Base-by-base conservation (phyloP, 306 rosid species). In the Pyrus pyrifolia region DNA sequence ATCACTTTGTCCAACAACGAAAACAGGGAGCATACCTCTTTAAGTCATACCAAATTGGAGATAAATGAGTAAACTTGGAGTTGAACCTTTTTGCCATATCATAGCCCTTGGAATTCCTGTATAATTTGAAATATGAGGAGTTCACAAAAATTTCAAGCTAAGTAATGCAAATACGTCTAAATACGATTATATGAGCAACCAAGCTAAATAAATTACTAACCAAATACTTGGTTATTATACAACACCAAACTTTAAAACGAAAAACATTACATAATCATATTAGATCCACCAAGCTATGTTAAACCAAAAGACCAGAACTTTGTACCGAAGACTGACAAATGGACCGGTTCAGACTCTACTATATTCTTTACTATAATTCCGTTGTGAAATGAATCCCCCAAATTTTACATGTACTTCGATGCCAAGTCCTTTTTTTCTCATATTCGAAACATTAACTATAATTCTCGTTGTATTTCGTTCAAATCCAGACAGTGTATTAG, bases 11-110 rank as follows among this genome's bases (percentile, higher is more conserved):
- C 68, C 60, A 18, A 25, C 31, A 51, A 67, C 55, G 40, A 80
- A 78, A 64, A 62, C 13, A 45, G 8, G n/a, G 68, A 59, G 73
- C 77, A 61, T 90, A 95, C 99, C 97, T 95, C 80, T 92, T 95
- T 78, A 95, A 80, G 51, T 90, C 97, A 71, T 95, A 95, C 99
- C 99, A 95, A n/a, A 92, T 86, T 8, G 97, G 99, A 46, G 99
- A 90, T 83, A 95, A 68, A 85, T 95, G 99, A 22, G 97, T 92
- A 74, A 90, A 92, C 85, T 92, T 95, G 71, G 93, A 90, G 79
- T 88, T 95, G 83, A 95, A 90, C 80, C 79, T 85, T 81, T 95
- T 95, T 2, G 96, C 97, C 82, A 88, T 66, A 42, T 92, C 97
- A 83, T 92, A 92, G 71, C 99, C 99, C 83, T 8, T 81, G 38